Percentiles rank a stretch among this genome's conserved stretches.
Evolutionary conservation across 2,329 filamentous ascomycete species (phyloP).

Genomic region (Aspergillus neotritici): DNA sequence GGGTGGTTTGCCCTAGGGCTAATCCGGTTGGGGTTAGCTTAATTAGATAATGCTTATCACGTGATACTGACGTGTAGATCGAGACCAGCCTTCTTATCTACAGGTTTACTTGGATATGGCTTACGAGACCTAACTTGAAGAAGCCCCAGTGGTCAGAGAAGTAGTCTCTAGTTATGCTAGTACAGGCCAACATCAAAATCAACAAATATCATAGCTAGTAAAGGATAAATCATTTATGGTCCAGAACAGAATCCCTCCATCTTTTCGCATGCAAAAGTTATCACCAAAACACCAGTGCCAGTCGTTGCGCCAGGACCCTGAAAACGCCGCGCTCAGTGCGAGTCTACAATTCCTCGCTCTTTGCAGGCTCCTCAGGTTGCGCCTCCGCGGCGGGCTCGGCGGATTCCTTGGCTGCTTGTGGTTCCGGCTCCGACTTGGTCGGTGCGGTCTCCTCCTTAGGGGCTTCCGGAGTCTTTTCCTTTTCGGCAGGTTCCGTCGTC

Average conservation of each 20-base stretch:
- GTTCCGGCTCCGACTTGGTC: constrained; percentile 7
- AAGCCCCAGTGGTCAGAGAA: too few species aligned
- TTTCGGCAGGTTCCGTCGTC: constrained; percentile 10
- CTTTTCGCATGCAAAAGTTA: constrained; percentile 11
- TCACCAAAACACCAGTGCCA: constrained; percentile 33
- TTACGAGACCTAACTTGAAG: too few species aligned
- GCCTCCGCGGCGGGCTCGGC: constrained; percentile 7
- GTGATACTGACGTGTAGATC: not conserved
- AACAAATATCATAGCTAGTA: constrained; percentile 2
- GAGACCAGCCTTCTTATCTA: too few species aligned
- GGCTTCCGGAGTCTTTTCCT: constrained; percentile 12
- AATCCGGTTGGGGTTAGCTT: constrained; percentile 18
- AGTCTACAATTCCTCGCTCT: constrained; percentile 26
- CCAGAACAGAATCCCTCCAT: constrained; percentile 9
- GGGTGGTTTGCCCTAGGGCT: constrained; percentile 34
- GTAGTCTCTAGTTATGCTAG: too few species aligned
- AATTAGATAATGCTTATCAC: constrained; percentile 1
- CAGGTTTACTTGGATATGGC: too few species aligned
- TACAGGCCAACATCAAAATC: not conserved
- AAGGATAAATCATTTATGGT: constrained; percentile 5
- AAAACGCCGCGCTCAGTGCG: constrained; percentile 17
- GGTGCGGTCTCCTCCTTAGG: constrained; percentile 12
- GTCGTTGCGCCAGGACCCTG: constrained; percentile 31
- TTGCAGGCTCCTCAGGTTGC: constrained; percentile 29
- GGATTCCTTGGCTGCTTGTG: constrained; percentile 19